Conservation (phyloP, 768 basidiomycete genomes). For the Auricularia cornea region DNA sequence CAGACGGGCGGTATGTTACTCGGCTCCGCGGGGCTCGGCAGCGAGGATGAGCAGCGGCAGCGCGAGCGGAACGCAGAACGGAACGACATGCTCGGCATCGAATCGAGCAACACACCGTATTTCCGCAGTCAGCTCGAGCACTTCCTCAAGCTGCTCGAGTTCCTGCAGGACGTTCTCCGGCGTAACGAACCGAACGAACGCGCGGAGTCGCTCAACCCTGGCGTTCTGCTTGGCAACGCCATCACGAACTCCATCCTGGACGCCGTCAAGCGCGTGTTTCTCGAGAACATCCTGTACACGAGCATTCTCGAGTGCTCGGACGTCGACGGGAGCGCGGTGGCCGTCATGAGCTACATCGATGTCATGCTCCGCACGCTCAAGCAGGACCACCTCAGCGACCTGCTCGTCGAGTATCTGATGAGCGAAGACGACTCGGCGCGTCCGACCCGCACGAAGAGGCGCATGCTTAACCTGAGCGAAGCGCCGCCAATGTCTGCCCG, state of each 20-base stretch:
- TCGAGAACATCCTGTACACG: slow-evolving; percentile 89
- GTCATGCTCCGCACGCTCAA: slow-evolving; percentile 68
- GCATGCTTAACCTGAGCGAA: neutral
- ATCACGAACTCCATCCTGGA: slow-evolving; percentile 79
- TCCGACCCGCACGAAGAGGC: slow-evolving; percentile 25
- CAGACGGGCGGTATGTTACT: slow-evolving; percentile 53
- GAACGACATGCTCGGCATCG: slow-evolving; percentile 55
- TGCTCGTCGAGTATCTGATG: slow-evolving; percentile 70
- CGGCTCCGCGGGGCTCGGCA: slow-evolving; percentile 47
- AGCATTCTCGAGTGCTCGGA: slow-evolving; percentile 91
- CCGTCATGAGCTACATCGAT: slow-evolving; percentile 93
- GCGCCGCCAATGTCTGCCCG: slow-evolving; percentile 4
- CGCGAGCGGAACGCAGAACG: slow-evolving; percentile 36
- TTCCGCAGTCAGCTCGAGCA: slow-evolving; percentile 78
- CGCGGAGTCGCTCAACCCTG: slow-evolving; percentile 43
- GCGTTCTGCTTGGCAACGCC: slow-evolving; percentile 63
- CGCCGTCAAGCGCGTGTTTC: slow-evolving; percentile 75
- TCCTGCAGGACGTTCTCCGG: slow-evolving; percentile 79
- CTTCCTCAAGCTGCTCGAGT: slow-evolving; percentile 85
- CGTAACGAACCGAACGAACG: slow-evolving; percentile 44
- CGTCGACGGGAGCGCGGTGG: slow-evolving; percentile 88
- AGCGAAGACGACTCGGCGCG: slow-evolving; percentile 75
- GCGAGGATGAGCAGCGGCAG: slow-evolving; percentile 44
- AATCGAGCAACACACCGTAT: slow-evolving; percentile 64
- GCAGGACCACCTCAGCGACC: slow-evolving; percentile 53